These are phyloP conservation scores for Xylariaceae sp. DNA, from an alignment of 2,329 filamentous ascomycete genomes.

Conservation along the genomic window DNA sequence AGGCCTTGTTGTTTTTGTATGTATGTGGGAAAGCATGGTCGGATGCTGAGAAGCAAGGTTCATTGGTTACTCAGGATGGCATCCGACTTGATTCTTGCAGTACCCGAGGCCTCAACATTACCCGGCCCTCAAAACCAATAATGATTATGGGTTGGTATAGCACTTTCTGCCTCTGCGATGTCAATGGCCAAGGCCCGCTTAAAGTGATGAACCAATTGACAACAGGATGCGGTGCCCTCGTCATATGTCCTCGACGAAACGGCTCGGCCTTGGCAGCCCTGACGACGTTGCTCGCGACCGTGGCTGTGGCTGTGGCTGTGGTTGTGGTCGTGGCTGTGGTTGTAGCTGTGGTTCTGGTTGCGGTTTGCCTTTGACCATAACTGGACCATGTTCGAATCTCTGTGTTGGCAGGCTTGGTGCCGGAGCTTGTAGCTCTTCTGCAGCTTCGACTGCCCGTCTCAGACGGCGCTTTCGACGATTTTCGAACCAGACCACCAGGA, in stretches of 20 bases:
- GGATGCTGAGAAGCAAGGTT: background rate
- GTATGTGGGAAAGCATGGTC: background rate
- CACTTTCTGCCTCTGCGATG: background rate
- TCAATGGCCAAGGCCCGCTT: background rate
- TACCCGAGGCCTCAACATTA: background rate
- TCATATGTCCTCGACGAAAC: background rate
- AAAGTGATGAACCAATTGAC: background rate
- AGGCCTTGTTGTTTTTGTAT: background rate
- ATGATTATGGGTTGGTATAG: background rate
- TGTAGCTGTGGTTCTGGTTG: too few species aligned
- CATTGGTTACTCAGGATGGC: background rate
- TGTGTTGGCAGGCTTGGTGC: background rate
- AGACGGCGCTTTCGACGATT: background rate
- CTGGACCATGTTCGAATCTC: background rate
- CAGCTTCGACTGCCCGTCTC: background rate
- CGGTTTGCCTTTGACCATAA: background rate
- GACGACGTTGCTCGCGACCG: background rate
- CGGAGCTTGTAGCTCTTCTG: background rate
- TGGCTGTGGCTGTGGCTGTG: background rate
- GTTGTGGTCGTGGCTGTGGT: too few species aligned
- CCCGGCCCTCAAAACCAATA: background rate
- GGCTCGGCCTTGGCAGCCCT: background rate
- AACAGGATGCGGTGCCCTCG: background rate
- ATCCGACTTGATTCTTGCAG: background rate
- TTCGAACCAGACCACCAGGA: background rate